Base-by-base conservation (phyloP, 1,284 basidiomycete species). In the Agroathelia rolfsii region DNA sequence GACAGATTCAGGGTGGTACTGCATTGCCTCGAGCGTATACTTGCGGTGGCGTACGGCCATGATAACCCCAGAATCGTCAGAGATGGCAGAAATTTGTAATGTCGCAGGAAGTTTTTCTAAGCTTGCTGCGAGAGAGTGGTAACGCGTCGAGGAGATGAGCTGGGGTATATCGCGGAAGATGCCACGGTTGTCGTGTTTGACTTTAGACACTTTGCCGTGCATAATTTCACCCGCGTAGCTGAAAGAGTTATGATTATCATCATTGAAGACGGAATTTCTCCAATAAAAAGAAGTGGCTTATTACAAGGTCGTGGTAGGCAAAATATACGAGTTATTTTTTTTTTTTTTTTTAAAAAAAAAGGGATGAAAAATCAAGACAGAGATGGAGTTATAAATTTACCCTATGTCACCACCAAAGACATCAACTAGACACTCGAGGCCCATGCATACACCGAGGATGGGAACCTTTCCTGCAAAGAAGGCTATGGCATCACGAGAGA, bases 1-100 rank as follows among this genome's bases (percentile, higher is more conserved):
- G 47, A 97, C 90, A 45, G 84, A 89, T 61, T 99, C 94, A 3
- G 95, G 95, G 52, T 99, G 94, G 57, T 98, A 99, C 55, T 99
- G 94, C 10, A 98, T 88, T 7, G 92, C 84, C 61, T 98, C 95
- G 35, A 95, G 55, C 3, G 82, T 81, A 56, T 76, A 82, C 48
- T 75, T 71, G 41, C 89, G 76, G 60, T 99, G 95, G 13, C 95
- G 76, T 28, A 98, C 80, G 37, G 88, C 94, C 95, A 98, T 98
- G 52, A 98, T 89, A 35, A 98, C 88, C 17, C 93, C 93, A 29
- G 79, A 84, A 39, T 89, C 83, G 42, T 84, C 76, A 8, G 90
- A 87, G 7, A 82, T 74, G 10, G 88, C 81, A 1, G 90, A 90
- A 38, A 96, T 75, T 36, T 82, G 77, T 38, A 98, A 75, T 9